Percentiles rank a stretch among this genome's conserved stretches.
phyloP scores from a whole-genome alignment of 2,329 filamentous ascomycete genomes.

The Coniochaeta hoffmannii region DNA sequence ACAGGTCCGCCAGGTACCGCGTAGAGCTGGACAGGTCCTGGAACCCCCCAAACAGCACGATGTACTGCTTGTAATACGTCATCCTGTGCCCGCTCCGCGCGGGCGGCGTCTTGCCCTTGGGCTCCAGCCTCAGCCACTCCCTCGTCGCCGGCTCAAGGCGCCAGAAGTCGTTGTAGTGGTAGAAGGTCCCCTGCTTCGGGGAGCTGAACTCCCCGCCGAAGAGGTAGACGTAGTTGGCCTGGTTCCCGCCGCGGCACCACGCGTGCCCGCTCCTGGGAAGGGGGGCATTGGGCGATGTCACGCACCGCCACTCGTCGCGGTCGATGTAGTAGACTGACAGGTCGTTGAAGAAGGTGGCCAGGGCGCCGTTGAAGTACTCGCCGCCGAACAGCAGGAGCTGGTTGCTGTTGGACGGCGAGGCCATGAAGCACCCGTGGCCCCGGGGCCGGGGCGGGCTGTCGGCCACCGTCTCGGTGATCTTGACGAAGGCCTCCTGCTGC shows the following conservation, averaged over 20 bases:
- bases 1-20: conserved; percentile 87
- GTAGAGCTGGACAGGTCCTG: conserved; percentile 95
- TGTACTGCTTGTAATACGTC: conserved; percentile 96
- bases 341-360: conserved; percentile 67
- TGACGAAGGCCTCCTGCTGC: conserved; percentile 88
- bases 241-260: conserved; percentile 84
- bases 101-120: conserved; percentile 68
- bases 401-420: conserved; percentile 77
- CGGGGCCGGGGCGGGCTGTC: conserved; percentile 69
- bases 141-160: conserved; percentile 72
- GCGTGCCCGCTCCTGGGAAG: conserved; percentile 89
- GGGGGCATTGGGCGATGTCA: conserved; percentile 86
- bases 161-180: conserved; percentile 99
- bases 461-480: conserved; percentile 75
- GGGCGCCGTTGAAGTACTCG: conserved; percentile 88
- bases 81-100: conserved; percentile 90
- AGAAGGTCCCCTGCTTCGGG: conserved; percentile 96
- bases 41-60: conserved; percentile 92
- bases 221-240: conserved; percentile 72
- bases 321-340: conserved; percentile 68
- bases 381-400: conserved; percentile 89
- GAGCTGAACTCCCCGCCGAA: conserved; percentile 96
- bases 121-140: conserved; percentile 89
- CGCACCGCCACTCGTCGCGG: conserved; percentile 81
- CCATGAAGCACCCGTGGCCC: conserved; percentile 73